These are phyloP conservation scores for Simplicillium aogashimaense DNA, from an alignment of 2,329 filamentous ascomycete genomes.

Conservation along the genomic window DNA sequence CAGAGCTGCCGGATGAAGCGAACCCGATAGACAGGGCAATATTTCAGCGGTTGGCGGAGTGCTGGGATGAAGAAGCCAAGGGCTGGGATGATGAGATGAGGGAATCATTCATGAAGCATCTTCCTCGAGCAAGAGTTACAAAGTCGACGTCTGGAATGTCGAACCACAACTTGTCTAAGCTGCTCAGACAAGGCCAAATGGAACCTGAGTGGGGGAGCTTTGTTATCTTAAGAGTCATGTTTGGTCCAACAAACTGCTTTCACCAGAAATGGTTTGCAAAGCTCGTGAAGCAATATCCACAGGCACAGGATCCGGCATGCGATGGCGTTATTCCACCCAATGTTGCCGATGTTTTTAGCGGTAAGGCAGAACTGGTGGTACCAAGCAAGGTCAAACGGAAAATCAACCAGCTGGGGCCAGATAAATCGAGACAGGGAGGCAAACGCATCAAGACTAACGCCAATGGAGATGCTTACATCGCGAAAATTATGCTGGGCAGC, in stretches of 20 bases:
- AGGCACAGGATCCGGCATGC: not conserved
- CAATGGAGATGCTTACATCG: too few relatives aligned
- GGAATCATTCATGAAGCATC: not conserved
- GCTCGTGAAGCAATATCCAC: not conserved
- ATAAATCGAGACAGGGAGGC: not conserved
- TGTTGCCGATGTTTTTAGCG: not conserved
- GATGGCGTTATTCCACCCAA: slow-evolving; percentile 1
- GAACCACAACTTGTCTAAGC: not conserved
- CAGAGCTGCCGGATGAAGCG: not conserved
- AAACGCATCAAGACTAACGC: too few relatives aligned
- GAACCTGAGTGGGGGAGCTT: slow-evolving; percentile 3
- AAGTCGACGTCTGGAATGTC: not conserved
- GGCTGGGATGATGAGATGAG: slow-evolving; percentile 1
- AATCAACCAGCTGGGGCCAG: not conserved
- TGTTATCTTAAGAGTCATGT: slow-evolving; percentile 3
- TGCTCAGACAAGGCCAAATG: not conserved
- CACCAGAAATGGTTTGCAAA: not conserved
- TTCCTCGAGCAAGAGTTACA: slow-evolving; percentile 2
- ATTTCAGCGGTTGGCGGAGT: not conserved
- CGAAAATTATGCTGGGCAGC: too few relatives aligned
- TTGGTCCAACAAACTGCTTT: slow-evolving; percentile 2
- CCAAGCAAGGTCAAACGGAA: not conserved
- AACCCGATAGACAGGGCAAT: slow-evolving; percentile 2
- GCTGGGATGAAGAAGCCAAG: slow-evolving; percentile 2
- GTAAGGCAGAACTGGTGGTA: not conserved